A percentile compares a stretch with the other conserved stretches of the same genome.
phyloP scores from a whole-genome alignment of 768 basidiomycete species.

The Boletus insuetus region DNA sequence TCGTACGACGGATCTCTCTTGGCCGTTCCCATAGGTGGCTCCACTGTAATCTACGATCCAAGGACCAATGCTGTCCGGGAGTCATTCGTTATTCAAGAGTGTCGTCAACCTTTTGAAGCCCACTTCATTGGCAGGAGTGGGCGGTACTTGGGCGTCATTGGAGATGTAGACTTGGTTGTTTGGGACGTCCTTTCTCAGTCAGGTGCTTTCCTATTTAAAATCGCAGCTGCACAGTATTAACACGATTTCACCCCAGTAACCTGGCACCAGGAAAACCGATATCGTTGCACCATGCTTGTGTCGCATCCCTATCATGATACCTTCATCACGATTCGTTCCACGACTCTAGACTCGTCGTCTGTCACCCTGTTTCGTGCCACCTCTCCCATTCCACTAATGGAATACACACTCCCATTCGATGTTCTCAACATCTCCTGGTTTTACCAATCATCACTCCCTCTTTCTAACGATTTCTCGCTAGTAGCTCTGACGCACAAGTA shows the following conservation, averaged over 20 bases:
- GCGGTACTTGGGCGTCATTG: conserved; percentile 63
- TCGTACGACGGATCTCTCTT: conserved; percentile 86
- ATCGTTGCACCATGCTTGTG: conserved; percentile 44
- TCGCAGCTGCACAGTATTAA: neutral
- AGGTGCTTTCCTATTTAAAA: conserved; percentile 40
- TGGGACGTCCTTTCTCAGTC: conserved; percentile 70
- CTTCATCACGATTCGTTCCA: conserved; percentile 56
- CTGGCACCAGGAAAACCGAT: conserved; percentile 49
- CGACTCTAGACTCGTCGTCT: conserved; percentile 34
- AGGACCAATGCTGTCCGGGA: conserved; percentile 56
- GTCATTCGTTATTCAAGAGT: conserved; percentile 58
- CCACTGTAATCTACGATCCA: conserved; percentile 75
- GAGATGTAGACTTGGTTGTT: conserved; percentile 49
- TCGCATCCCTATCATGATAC: conserved; percentile 55
- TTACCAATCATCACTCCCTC: conserved; percentile 33
- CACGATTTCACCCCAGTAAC: conserved; percentile 42
- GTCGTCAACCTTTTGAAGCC: conserved; percentile 40
- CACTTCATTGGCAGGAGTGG: conserved; percentile 71
- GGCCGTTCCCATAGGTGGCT: conserved; percentile 63
- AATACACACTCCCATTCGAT: conserved; percentile 57
- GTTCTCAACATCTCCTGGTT: conserved; percentile 49
- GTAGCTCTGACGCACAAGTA: conserved; percentile 70
- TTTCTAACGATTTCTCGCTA: conserved; percentile 46
- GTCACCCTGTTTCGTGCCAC: conserved; percentile 48
- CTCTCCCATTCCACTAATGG: conserved; percentile 44